These are phyloP conservation scores for Fusarium kyushuense DNA, from an alignment of 2,329 filamentous ascomycete species.

Conservation along the genomic window DNA sequence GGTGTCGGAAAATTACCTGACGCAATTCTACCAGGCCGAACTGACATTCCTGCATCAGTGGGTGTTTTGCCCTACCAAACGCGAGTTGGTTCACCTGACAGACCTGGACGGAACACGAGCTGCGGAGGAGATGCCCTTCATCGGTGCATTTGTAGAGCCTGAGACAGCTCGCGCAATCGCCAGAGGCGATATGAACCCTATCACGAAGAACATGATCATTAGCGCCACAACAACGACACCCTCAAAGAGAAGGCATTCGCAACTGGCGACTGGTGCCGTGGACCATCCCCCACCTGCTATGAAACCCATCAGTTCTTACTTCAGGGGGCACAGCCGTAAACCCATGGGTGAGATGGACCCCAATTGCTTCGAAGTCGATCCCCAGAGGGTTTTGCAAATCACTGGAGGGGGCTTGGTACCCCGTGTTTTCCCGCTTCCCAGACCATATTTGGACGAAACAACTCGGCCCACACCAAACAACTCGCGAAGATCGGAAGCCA, in stretches of 20 bases:
- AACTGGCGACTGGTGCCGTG: constrained; percentile 44
- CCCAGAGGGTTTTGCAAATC: constrained; percentile 60
- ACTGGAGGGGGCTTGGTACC: constrained; percentile 64
- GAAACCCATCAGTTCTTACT: constrained; percentile 68
- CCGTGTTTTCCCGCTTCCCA: constrained; percentile 69
- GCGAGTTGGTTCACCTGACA: constrained; percentile 81
- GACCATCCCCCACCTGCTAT: constrained; percentile 49
- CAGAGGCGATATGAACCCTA: constrained; percentile 85
- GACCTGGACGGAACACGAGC: constrained; percentile 72
- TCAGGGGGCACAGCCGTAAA: constrained; percentile 63
- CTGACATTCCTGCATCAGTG: constrained; percentile 94
- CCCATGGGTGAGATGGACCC: constrained; percentile 73
- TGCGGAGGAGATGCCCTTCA: constrained; percentile 80
- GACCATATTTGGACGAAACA: constrained; percentile 64
- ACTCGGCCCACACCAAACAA: constrained; percentile 34
- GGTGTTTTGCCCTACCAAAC: constrained; percentile 84
- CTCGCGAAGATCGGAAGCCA: constrained; percentile 30
- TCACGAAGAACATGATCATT: constrained; percentile 77
- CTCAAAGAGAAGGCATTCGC: constrained; percentile 58
- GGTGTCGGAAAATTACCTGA: constrained; percentile 84
- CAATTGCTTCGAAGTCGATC: constrained; percentile 69
- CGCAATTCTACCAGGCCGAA: constrained; percentile 87
- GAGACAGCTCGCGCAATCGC: constrained; percentile 80
- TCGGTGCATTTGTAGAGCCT: constrained; percentile 79
- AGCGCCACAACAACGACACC: constrained; percentile 55